phyloP scores from a whole-genome alignment of 306 rosid species.

The Lathyrus oleraceus region DNA sequence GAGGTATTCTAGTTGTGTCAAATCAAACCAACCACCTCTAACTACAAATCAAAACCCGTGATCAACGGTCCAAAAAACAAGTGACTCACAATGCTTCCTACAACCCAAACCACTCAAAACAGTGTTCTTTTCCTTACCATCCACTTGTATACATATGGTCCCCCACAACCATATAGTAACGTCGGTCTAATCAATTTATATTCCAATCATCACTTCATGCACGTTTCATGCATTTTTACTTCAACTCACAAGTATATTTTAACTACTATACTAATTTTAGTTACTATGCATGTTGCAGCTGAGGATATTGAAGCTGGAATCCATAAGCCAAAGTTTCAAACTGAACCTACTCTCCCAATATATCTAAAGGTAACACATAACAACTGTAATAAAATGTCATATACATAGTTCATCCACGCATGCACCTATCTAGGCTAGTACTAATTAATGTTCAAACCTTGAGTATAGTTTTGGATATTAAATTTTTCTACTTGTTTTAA shows the following conservation, averaged over 20 bases:
- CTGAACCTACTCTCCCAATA: conserved; percentile 87
- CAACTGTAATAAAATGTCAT: background rate
- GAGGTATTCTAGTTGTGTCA: conserved; percentile 14
- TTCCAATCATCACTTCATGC: conserved; percentile 26
- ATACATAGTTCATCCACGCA: conserved; percentile 15
- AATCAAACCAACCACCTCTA: conserved; percentile 25
- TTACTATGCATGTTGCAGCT: no score
- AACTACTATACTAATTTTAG: no score
- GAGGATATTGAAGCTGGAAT: conserved; percentile 90
- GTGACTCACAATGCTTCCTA: conserved; percentile 15
- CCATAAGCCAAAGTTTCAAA: conserved; percentile 59
- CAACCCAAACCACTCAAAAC: background rate
- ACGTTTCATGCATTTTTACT: background rate
- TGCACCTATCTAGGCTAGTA: conserved; percentile 28
- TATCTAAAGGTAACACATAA: conserved; percentile 72
- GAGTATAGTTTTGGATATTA: background rate
- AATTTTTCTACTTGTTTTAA: conserved; percentile 4
- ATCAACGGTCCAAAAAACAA: conserved; percentile 27
- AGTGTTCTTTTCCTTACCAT: conserved; percentile 9
- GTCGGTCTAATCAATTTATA: conserved; percentile 10
- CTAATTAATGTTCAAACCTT: conserved; percentile 35
- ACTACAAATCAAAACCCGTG: conserved; percentile 25
- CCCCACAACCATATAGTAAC: background rate
- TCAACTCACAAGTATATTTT: no score
- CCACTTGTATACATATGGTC: conserved; percentile 33